Evolutionary conservation across 148 eudicot species (phyloP).

Genomic region (Cornus suecica): DNA sequence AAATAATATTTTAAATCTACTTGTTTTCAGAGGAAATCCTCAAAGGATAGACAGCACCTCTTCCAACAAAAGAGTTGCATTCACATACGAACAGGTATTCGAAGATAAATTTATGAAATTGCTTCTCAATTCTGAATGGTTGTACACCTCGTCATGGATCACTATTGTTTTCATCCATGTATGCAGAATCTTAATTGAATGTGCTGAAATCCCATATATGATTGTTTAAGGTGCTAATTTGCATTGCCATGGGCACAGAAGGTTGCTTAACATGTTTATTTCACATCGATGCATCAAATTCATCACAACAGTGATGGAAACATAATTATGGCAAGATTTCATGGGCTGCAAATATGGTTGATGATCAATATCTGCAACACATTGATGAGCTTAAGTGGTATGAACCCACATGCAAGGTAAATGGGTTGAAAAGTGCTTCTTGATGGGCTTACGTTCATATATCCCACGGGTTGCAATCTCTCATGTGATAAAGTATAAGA

Average conservation of each 20-base stretch:
- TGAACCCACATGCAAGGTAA: no score
- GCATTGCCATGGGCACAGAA: background rate
- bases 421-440: no score
- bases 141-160: background rate
- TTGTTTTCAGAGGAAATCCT: slow-evolving; percentile 73
- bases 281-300: background rate
- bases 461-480: no score
- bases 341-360: background rate
- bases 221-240: background rate
- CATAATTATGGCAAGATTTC: background rate
- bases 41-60: slow-evolving; percentile 85
- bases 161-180: background rate
- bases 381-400: background rate
- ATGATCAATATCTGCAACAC: background rate
- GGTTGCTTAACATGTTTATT: background rate
- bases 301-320: background rate
- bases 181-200: background rate
- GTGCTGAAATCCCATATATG: background rate
- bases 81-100: slow-evolving; percentile 92
- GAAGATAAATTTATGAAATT: background rate
- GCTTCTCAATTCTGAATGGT: background rate
- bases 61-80: slow-evolving; percentile 80
- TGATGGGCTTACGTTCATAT: no score
- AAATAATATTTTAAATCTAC: slow-evolving; percentile 1
- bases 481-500: no score